Evolutionary conservation across 1,139 yeast species (phyloP).

Genomic region (Geotrichum aggregatum): DNA sequence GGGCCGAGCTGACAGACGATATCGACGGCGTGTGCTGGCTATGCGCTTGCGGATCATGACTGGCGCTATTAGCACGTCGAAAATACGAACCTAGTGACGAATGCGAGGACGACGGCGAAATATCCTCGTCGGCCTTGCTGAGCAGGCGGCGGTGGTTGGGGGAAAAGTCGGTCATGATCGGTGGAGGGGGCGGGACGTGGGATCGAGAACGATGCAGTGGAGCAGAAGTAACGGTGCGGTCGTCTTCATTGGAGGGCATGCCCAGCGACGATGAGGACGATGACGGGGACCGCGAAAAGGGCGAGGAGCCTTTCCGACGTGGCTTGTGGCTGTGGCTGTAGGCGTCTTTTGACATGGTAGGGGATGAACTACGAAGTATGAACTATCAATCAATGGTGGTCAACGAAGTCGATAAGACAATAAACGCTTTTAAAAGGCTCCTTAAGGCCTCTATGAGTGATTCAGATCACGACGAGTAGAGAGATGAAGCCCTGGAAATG

Average conservation of each 20-base stretch:
- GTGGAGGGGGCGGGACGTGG: background rate
- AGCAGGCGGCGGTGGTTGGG: slow-evolving; percentile 4
- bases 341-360: background rate
- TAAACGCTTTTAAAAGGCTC: too few species aligned
- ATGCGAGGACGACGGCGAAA: slow-evolving; percentile 17
- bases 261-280: slow-evolving; percentile 4
- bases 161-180: background rate
- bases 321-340: background rate
- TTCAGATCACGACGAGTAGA: too few species aligned
- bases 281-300: slow-evolving; percentile 1
- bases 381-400: too few species aligned
- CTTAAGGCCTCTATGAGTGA: too few species aligned
- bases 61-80: slow-evolving; percentile 7
- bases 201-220: background rate
- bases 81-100: slow-evolving; percentile 14
- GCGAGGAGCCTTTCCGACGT: background rate
- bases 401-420: too few species aligned
- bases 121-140: slow-evolving; percentile 1
- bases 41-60: background rate
- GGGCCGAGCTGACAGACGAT: background rate
- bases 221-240: background rate
- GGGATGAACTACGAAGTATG: too few species aligned
- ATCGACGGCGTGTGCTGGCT: background rate
- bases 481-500: too few species aligned
- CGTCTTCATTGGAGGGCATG: background rate